These are phyloP conservation scores for Ochromonas danica DNA, from an alignment of 108 stramenopile genomes.

Conservation along the genomic window DNA sequence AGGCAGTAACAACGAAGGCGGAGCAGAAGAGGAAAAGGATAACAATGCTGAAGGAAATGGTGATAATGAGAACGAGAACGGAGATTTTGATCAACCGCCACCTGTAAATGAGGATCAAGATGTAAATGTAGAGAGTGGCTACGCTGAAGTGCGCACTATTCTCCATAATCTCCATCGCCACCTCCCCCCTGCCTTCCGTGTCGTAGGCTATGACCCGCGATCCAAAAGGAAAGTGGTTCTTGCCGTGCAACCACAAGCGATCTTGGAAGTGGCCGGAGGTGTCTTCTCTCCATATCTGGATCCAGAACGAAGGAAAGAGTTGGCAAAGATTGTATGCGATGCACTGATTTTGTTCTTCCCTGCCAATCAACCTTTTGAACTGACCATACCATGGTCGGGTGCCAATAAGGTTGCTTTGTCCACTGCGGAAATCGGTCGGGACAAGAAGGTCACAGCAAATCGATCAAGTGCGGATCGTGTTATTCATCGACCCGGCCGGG, in stretches of 20 bases:
- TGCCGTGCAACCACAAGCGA: slow-evolving; percentile 9
- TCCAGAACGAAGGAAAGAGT: slow-evolving; percentile 11
- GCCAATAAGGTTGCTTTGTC: not conserved
- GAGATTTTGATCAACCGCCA: not conserved
- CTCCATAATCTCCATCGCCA: not conserved
- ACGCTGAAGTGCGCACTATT: not conserved
- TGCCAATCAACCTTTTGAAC: not conserved
- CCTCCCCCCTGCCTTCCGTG: slow-evolving; percentile 8
- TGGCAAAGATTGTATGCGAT: slow-evolving; percentile 22
- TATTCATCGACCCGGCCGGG: not conserved
- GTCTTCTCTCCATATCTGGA: slow-evolving; percentile 24
- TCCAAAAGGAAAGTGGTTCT: slow-evolving; percentile 12
- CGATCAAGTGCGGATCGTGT: slow-evolving; percentile 20
- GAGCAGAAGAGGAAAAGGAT: not conserved
- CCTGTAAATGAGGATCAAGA: not conserved
- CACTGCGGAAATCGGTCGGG: not conserved
- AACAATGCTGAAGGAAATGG: not conserved
- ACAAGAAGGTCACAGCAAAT: not conserved
- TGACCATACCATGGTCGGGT: slow-evolving; percentile 22
- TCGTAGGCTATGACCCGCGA: slow-evolving; percentile 34
- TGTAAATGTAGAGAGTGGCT: not conserved
- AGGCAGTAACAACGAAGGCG: not conserved
- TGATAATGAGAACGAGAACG: not conserved
- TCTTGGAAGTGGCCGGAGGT: slow-evolving; percentile 23
- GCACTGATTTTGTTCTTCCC: slow-evolving; percentile 9